Percentiles rank a stretch among this genome's conserved stretches.
Conservation (phyloP, 2,329 filamentous ascomycete genomes). For the Boeremia exigua region DNA sequence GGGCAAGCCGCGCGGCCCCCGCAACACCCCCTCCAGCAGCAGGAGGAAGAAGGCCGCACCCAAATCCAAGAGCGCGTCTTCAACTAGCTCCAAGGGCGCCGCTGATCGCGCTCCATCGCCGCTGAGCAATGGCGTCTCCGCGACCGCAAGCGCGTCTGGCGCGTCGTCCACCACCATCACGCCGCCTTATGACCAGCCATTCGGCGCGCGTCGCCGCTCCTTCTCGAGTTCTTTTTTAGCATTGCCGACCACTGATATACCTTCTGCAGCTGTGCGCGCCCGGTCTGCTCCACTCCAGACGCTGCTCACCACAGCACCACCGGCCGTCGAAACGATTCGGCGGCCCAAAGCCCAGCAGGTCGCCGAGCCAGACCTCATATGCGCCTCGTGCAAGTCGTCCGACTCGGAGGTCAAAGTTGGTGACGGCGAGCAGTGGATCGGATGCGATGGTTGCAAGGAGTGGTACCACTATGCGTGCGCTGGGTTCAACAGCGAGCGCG, state of each 20-base stretch:
- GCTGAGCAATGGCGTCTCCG: conserved; percentile 35
- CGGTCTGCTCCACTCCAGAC: conserved; percentile 42
- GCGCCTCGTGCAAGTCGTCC: conserved; percentile 63
- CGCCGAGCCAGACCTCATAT: conserved; percentile 54
- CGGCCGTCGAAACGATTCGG: conserved; percentile 11
- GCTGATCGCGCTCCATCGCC: conserved; percentile 44
- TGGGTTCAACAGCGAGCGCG: conserved; percentile 68
- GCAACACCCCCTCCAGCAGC: conserved; percentile 40
- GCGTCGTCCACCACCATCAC: conserved; percentile 7
- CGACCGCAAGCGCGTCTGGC: conserved; percentile 26
- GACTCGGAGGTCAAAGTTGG: conserved; percentile 59
- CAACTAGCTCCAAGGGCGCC: conserved; percentile 20
- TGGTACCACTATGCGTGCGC: conserved; percentile 74
- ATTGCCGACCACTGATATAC: conserved; percentile 8
- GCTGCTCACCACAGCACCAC: conserved; percentile 20
- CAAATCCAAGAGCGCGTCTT: conserved; percentile 39
- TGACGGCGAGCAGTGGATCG: conserved; percentile 69
- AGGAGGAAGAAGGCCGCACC: conserved; percentile 50
- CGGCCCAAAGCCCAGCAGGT: conserved; percentile 19
- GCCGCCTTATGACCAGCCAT: conserved; percentile 15
- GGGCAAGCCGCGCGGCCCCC: conserved; percentile 53
- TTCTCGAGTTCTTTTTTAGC: conserved; percentile 27
- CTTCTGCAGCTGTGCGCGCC: conserved; percentile 26
- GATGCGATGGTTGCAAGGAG: conserved; percentile 70
- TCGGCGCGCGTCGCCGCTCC: conserved; percentile 34